Base-by-base conservation (phyloP, 1,139 yeast genomes). In the Pichia sp. region DNA sequence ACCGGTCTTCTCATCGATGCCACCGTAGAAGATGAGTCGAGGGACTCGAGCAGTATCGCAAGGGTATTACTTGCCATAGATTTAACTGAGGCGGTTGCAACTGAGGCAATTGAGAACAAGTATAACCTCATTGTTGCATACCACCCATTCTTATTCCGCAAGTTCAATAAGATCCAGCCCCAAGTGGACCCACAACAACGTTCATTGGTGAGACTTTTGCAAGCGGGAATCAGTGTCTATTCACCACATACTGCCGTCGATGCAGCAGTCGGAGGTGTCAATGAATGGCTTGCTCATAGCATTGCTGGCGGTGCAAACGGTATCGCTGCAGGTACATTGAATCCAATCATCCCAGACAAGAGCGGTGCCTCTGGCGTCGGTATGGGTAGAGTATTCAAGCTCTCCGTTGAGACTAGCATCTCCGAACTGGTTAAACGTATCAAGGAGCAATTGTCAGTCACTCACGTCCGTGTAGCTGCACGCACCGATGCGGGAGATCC, bases 211-310 rank as follows among this genome's bases (percentile, higher is more conserved):
- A 72, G 72, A 40, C 67, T 93, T 48, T 80, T 87, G 37, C 77
- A 78, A 44, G 70, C 78, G 40, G 84, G 84, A 14, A 73, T 91
- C 44, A 75, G 88, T 39, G 98, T 93, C 1, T 91, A 91, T 56
- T 83, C 82, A 36, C 98, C 98, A 14, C 99, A 93, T 54, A 88
- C 98, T 1, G 91, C 97, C 0, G 83, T 91, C 3, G 98, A 93
- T 60, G 93, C 96, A 23, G 94, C 94, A 10, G 60, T 61, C 13
- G 86, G 84, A 10, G 98, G 98, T 19, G 96, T 93, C 40, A 91
- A 88, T 49, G 97, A 87, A 55, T 91, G 94, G 80, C 66, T 91
- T 28, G 83, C 75, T 0, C 75, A 73, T 31, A n/a, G n/a, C n/a
- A n/a, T n/a, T n/a, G n/a, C n/a, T n/a, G 84, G 85, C 0, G 60